Evolutionary conservation across 2,329 filamentous ascomycete genomes (phyloP), one percentile per base, ranked within the genome.

Genomic region (Fusarium agapanthi): DNA sequence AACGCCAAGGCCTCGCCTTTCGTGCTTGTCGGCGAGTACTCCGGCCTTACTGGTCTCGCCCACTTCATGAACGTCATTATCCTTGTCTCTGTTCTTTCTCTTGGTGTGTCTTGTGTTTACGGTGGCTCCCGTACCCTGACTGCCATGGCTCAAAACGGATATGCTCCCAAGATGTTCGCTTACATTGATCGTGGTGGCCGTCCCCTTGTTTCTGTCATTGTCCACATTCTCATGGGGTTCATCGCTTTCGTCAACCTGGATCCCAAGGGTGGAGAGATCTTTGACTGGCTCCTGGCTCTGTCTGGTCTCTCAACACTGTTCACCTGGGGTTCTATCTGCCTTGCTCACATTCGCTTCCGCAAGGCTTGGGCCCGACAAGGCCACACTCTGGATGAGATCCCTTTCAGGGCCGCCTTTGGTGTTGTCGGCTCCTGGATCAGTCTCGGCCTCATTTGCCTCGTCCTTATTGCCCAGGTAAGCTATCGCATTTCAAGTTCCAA

Each of bases 301-400:
- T 91, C 89, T 13, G 90, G 88, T 71, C 84, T 92, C 18, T 87
- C 87, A 16, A 86, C 88, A 40, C 85, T 92, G 64, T 92, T 91
- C 80, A 88, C 89, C 30, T 92, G 90, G 90, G 89, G 86, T 34
- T 89, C 87, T 51, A 90, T 92, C 74, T 91, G 89, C 78, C 79
- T 90, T 30, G 76, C 76, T 3, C 90, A 92, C 76, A 90, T 92
- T 78, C 89, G 90, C 41, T 92, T 92, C 86, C 89, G 90, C 44
- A 77, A 80, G 32, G 90, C 89, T 4, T 92, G 90, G 90, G 74
- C 74, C 28, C 79, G 82, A 37, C 86, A 91, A 67, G 90, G 90
- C 43, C 89, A 88, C 80, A 86, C 84, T 16, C 79, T 92, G 13
- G 89, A 91, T 57, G 91, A 93, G 80, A 86, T 93, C n/a, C 88